Conservation (phyloP, 208 protist genomes). For the Giardia duodenalis region DNA sequence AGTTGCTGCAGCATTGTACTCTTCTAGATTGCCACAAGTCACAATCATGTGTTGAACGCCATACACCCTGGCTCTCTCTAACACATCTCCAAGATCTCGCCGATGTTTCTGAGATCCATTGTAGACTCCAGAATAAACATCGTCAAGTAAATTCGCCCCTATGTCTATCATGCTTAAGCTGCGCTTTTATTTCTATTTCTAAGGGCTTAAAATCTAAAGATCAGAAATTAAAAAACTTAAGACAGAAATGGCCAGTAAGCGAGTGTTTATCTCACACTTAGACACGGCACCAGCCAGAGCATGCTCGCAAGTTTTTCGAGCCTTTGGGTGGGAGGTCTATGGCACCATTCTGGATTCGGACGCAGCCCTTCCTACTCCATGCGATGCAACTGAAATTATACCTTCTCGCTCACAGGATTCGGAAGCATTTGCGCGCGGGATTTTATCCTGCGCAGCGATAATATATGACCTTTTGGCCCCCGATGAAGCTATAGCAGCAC, state of each 20-base stretch:
- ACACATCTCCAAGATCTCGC: not conserved
- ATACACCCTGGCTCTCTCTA: not conserved
- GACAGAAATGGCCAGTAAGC: not conserved
- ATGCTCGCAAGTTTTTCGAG: slow-evolving; percentile 14
- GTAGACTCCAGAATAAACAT: not conserved
- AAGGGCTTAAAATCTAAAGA: too few species aligned
- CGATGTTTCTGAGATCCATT: not conserved
- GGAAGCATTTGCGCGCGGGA: not conserved
- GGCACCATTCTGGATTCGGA: slow-evolving; percentile 14
- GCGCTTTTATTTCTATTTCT: too few species aligned
- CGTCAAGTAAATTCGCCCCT: not conserved
- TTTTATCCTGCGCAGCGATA: slow-evolving; percentile 22
- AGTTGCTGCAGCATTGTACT: not conserved
- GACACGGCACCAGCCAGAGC: slow-evolving; percentile 18
- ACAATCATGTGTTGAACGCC: not conserved
- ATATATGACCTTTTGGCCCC: slow-evolving; percentile 6
- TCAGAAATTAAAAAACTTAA: not conserved
- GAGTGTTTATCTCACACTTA: slow-evolving; percentile 27
- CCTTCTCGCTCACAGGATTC: not conserved
- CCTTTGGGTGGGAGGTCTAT: slow-evolving; percentile 27
- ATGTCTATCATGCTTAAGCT: slow-evolving; percentile 21
- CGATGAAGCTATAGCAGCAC: not conserved
- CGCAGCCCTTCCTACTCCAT: not conserved
- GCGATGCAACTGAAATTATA: not conserved
- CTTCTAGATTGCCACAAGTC: not conserved